phyloP scores from a whole-genome alignment of 371 early-diverging fungal genomes.

The Paraphysoderma sedebokerense region DNA sequence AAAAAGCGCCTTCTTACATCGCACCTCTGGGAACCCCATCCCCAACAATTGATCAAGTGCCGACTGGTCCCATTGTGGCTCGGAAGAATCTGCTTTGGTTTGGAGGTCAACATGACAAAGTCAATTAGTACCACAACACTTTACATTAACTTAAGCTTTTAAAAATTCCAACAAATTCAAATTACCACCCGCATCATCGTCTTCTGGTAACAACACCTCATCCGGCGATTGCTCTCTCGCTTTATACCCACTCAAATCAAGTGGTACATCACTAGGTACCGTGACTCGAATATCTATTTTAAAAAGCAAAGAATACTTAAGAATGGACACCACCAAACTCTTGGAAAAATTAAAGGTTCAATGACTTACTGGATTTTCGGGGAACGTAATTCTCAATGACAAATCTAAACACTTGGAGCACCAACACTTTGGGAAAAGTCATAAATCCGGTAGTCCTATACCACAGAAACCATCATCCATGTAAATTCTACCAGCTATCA shows the following conservation, averaged over 20 bases:
- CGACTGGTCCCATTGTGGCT: slow-evolving; percentile 35
- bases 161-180: background rate
- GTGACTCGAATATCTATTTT: slow-evolving; percentile 33
- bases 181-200: slow-evolving; percentile 8
- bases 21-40: slow-evolving; percentile 81
- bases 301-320: slow-evolving; percentile 9
- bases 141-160: too few species aligned
- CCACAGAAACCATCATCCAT: background rate
- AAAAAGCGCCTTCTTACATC: slow-evolving; percentile 61
- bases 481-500: background rate
- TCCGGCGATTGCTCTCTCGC: slow-evolving; percentile 4
- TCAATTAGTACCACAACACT: background rate
- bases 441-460: slow-evolving; percentile 48
- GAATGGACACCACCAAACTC: background rate
- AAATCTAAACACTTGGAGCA: slow-evolving; percentile 65
- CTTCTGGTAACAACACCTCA: slow-evolving; percentile 61
- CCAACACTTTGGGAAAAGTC: slow-evolving; percentile 71
- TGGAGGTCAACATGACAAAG: background rate
- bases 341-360: background rate
- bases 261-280: slow-evolving; percentile 34
- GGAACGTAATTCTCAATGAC: slow-evolving; percentile 81
- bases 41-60: slow-evolving; percentile 53
- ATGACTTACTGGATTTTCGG: slow-evolving; percentile 40
- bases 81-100: slow-evolving; percentile 5
- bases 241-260: background rate